Evolutionary conservation across 495 filamentous ascomycete species (phyloP), one percentile per base, ranked within the genome.

Genomic region (Aspergillus nanangensis): DNA sequence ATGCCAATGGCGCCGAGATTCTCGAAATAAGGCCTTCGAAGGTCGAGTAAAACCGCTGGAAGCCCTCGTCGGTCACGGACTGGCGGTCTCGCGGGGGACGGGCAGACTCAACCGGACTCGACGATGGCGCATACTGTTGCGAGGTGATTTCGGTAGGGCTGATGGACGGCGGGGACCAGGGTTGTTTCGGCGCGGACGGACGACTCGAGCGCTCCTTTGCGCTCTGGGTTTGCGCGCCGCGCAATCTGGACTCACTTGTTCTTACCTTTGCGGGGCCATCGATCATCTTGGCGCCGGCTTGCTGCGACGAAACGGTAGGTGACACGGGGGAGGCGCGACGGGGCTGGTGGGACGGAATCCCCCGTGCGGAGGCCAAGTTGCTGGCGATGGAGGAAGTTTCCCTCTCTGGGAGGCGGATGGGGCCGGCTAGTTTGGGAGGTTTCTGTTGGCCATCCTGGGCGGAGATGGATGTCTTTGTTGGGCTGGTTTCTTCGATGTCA

Each of bases 371-470:
- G 0, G 91, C 91, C 7, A 96, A 70, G 53, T 96, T 94, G 58
- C 82, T 96, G 27, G 89, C 92, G 44, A 96, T 94, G 3, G 90
- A 94, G 0, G 91, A 91, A 4, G 82, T 78, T 24, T 89, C 88
- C 35, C 83, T 80, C 52, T 55, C 75, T 41, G 59, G 78, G 53
- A 72, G 69, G 53, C 66, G 84, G 58, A 61, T 70, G 60, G 60
- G 71, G 42, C 53, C 63, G n/a, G 44, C 51, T 17, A 67, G 56
- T 38, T 61, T 61, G 23, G 71, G 66, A 20, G 60, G 64, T 20
- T 62, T 56, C 20, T 64, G 62, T 33, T 65, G 60, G 5, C 59
- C 38, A 49, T 70, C 69, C 20, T 55, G 50, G 9, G 48, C 48
- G 20, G 60, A 48, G 20, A 57, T 47, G 15, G 63, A 44, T 11